phyloP scores from a whole-genome alignment of 2,329 filamentous ascomycete species.

The Phialophora tarda region DNA sequence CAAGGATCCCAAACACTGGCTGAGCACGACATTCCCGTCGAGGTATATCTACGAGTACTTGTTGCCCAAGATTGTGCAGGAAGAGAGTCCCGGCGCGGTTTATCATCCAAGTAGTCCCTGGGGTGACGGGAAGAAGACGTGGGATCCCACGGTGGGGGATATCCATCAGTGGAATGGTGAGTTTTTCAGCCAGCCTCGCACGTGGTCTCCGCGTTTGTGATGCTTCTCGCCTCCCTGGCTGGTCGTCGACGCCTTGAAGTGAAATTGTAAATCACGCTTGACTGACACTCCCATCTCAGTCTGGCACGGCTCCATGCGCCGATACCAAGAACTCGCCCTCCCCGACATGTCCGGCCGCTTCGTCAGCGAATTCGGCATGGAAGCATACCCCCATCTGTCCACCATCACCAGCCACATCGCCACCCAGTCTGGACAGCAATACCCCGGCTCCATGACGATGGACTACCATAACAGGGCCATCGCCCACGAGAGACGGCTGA shows the following conservation, averaged over 20 bases:
- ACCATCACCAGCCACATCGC: slow-evolving; percentile 76
- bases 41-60: slow-evolving; percentile 94
- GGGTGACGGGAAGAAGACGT: slow-evolving; percentile 78
- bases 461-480: slow-evolving; percentile 97
- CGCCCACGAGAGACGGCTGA: slow-evolving; percentile 82
- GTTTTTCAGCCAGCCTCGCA: slow-evolving; percentile 61
- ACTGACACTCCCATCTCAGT: slow-evolving; percentile 58
- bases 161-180: slow-evolving; percentile 82
- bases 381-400: slow-evolving; percentile 81
- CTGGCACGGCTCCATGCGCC: slow-evolving; percentile 64
- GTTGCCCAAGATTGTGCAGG: slow-evolving; percentile 72
- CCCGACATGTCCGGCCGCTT: slow-evolving; percentile 84
- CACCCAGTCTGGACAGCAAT: slow-evolving; percentile 68
- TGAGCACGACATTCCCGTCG: slow-evolving; percentile 87
- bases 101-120: slow-evolving; percentile 85
- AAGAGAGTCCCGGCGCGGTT: slow-evolving; percentile 69
- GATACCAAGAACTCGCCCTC: slow-evolving; percentile 77
- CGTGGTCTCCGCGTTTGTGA: slow-evolving; percentile 55
- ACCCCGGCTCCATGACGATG: slow-evolving; percentile 80
- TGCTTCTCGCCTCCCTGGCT: neutral
- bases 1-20: slow-evolving; percentile 80
- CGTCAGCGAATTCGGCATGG: slow-evolving; percentile 94
- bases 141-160: slow-evolving; percentile 81
- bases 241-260: neutral
- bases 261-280: neutral